phyloP scores from a whole-genome alignment of 2,329 filamentous ascomycete genomes.

The Thelonectria discophora region DNA sequence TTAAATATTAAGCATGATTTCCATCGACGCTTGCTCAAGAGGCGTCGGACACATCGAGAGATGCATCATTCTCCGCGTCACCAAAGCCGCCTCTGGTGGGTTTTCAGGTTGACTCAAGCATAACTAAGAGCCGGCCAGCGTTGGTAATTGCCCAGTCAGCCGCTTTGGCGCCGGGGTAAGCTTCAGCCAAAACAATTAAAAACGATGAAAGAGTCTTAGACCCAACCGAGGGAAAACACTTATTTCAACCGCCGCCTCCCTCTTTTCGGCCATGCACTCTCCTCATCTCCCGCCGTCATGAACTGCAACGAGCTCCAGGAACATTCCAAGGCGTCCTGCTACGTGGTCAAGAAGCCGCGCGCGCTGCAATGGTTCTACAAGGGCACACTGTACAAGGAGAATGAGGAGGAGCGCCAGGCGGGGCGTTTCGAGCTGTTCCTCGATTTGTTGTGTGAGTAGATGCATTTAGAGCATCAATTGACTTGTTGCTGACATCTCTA shows the following conservation, averaged over 20 bases:
- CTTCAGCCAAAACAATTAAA: conserved; percentile 5
- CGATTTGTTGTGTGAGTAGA: conserved; percentile 54
- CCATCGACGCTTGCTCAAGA: conserved; percentile 16
- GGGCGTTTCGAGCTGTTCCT: conserved; percentile 60
- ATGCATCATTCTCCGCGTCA: neutral
- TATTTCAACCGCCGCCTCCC: too few species aligned
- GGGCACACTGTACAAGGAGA: conserved; percentile 51
- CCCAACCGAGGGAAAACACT: neutral
- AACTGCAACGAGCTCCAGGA: conserved; percentile 51
- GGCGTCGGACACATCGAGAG: neutral
- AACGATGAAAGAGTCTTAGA: neutral
- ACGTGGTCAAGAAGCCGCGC: conserved; percentile 48
- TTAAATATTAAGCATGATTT: conserved; percentile 24
- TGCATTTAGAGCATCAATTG: neutral
- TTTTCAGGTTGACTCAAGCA: conserved; percentile 12
- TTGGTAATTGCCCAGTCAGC: conserved; percentile 28
- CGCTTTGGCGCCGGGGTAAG: conserved; percentile 17
- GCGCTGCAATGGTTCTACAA: conserved; percentile 58
- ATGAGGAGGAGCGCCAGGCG: conserved; percentile 55
- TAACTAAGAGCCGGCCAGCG: neutral
- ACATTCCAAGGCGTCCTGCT: conserved; percentile 43
- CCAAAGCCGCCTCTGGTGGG: conserved; percentile 3
- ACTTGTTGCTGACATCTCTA: conserved; percentile 29
- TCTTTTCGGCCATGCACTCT: too few species aligned
- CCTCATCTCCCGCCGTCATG: conserved; percentile 37